These are phyloP conservation scores for Mucor racemosus DNA, from an alignment of 371 early-diverging fungal genomes.

Conservation along the genomic window DNA sequence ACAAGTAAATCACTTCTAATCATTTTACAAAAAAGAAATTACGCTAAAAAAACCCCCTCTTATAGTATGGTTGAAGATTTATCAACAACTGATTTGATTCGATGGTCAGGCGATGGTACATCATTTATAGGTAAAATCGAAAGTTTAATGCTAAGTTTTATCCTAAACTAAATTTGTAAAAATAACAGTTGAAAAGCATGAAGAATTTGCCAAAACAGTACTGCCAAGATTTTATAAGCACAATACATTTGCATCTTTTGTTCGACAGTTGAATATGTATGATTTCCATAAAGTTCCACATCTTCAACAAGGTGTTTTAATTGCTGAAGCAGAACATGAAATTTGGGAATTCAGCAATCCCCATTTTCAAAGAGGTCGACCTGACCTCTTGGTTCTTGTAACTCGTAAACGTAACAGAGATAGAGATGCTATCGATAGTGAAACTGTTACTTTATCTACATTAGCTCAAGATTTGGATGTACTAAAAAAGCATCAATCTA, in stretches of 20 bases:
- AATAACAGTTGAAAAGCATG: slow-evolving; percentile 62
- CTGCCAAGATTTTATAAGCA: slow-evolving; percentile 91
- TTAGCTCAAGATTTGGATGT: slow-evolving; percentile 77
- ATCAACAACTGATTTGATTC: slow-evolving; percentile 67
- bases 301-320: slow-evolving; percentile 75
- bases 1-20: slow-evolving; percentile 58
- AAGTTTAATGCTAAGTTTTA: neutral
- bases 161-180: neutral
- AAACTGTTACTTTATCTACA: slow-evolving; percentile 46
- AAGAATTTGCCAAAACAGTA: slow-evolving; percentile 84
- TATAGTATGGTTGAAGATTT: slow-evolving; percentile 75
- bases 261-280: slow-evolving; percentile 94
- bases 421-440: slow-evolving; percentile 44
- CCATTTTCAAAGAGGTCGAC: slow-evolving; percentile 56
- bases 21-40: slow-evolving; percentile 1
- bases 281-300: slow-evolving; percentile 85
- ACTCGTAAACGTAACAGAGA: slow-evolving; percentile 56
- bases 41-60: slow-evolving; percentile 5
- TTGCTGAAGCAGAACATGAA: slow-evolving; percentile 63
- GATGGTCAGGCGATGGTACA: slow-evolving; percentile 76
- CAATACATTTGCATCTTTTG: slow-evolving; percentile 92
- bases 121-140: slow-evolving; percentile 67
- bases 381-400: slow-evolving; percentile 56
- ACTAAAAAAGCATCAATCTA: slow-evolving; percentile 82
- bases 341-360: slow-evolving; percentile 67